Evolutionary conservation across 2,329 filamentous ascomycete genomes (phyloP).

Genomic region (Neofusicoccum kwambonambiense): DNA sequence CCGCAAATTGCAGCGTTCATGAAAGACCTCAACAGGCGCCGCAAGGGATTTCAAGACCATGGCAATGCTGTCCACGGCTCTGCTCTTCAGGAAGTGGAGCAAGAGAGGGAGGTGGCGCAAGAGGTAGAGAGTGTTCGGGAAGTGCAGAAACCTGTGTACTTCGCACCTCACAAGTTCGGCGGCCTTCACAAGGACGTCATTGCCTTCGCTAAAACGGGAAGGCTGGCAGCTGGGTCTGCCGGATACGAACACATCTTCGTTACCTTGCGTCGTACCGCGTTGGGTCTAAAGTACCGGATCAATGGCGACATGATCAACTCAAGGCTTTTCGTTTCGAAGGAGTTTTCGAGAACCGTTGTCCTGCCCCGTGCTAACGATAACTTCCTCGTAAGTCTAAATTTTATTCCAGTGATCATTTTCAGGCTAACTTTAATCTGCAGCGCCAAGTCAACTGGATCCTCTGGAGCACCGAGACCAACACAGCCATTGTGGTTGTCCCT

Average conservation of each 20-base stretch:
- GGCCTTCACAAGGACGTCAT: conserved; percentile 51
- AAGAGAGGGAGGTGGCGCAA: conserved; percentile 57
- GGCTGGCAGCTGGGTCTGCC: conserved; percentile 25
- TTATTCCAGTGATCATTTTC: not conserved
- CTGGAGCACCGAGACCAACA: conserved; percentile 49
- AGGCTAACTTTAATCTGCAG: conserved; percentile 18
- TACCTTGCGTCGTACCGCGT: conserved; percentile 29
- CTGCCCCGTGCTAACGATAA: conserved; percentile 40
- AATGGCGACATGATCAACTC: conserved; percentile 23
- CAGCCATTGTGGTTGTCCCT: conserved; percentile 58
- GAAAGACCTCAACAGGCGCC: conserved; percentile 35
- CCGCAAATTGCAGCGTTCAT: not conserved
- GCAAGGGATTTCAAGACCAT: conserved; percentile 42
- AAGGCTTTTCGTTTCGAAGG: conserved; percentile 41
- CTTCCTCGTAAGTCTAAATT: conserved; percentile 33
- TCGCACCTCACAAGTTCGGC: conserved; percentile 42
- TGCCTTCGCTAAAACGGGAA: conserved; percentile 48
- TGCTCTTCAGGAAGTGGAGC: conserved; percentile 58
- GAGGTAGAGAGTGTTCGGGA: conserved; percentile 60
- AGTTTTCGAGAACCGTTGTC: conserved; percentile 52
- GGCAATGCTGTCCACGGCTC: conserved; percentile 48
- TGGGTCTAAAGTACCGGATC: conserved; percentile 39
- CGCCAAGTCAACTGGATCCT: conserved; percentile 62
- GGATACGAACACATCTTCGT: conserved; percentile 2
- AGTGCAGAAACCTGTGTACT: conserved; percentile 48